A percentile compares a stretch with the other conserved stretches of the same genome.
Evolutionary conservation across 148 eudicot species (phyloP).

Genomic region (Rhododendron ovatum): DNA sequence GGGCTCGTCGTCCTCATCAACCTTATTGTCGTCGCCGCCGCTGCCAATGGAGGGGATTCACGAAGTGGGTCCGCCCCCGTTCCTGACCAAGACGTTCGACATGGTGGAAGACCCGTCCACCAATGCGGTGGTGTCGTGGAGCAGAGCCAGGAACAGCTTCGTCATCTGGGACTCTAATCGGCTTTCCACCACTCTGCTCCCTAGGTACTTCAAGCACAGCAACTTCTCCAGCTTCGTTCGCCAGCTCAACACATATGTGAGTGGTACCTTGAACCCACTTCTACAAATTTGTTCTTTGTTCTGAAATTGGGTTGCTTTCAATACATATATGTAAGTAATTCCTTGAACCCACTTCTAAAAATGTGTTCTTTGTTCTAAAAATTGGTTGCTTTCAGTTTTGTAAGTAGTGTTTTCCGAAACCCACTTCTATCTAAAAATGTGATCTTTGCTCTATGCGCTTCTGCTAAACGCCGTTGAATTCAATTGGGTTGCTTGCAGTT

Average conservation of each 20-base stretch:
- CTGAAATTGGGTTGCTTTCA: conserved; percentile 17
- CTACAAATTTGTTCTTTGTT: not conserved
- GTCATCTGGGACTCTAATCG: conserved; percentile 65
- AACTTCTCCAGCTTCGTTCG: conserved; percentile 89
- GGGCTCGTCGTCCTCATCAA: not conserved
- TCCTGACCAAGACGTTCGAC: conserved; percentile 53
- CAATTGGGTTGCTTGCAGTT: not conserved
- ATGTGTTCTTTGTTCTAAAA: not conserved
- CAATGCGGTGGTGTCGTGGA: conserved; percentile 80
- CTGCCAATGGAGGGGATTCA: conserved; percentile 64
- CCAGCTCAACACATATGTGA: conserved; percentile 94
- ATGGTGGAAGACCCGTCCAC: conserved; percentile 77
- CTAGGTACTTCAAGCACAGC: conserved; percentile 66
- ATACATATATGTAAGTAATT: conserved; percentile 78
- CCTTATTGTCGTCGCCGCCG: conserved; percentile 30
- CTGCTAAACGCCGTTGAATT: not conserved
- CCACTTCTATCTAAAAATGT: not conserved
- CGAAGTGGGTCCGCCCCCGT: conserved; percentile 80
- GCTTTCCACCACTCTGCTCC: conserved; percentile 56
- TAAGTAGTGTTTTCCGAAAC: not conserved
- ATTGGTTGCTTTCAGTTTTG: not conserved
- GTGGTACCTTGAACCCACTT: conserved; percentile 16
- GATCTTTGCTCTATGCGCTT: not conserved
- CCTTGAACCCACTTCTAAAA: not conserved
- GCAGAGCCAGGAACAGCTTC: conserved; percentile 62